Evolutionary conservation across 129 eudicot genomes (phyloP).

Genomic region (Calendula officinalis): DNA sequence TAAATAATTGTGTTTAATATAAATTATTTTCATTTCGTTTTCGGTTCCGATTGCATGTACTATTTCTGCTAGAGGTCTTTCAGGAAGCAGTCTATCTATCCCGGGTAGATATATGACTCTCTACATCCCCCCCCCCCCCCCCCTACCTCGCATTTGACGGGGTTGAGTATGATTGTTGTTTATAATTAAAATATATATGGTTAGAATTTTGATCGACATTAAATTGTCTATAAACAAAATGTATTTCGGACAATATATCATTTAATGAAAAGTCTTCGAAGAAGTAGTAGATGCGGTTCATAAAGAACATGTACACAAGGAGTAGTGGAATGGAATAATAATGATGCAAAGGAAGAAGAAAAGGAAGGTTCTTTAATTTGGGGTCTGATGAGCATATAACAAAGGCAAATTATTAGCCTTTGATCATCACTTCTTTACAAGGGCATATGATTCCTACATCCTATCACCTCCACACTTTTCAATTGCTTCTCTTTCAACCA

Average conservation of each 20-base stretch:
- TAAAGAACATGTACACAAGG: not conserved
- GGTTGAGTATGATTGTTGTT: too few species aligned
- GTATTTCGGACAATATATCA: not conserved
- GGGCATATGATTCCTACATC: conserved; percentile 42
- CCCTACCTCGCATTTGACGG: too few species aligned
- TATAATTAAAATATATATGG: too few species aligned
- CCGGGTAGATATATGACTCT: too few species aligned
- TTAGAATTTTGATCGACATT: not conserved
- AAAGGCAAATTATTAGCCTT: conserved; percentile 27
- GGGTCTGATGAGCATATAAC: conserved; percentile 31
- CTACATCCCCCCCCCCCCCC: too few species aligned
- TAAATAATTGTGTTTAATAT: too few species aligned
- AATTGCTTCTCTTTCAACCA: conserved; percentile 20
- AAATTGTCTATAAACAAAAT: not conserved
- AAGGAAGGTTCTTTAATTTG: conserved; percentile 33
- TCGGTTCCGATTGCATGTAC: too few species aligned
- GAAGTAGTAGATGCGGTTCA: conserved; percentile 8
- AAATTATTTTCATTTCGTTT: too few species aligned
- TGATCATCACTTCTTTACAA: conserved; percentile 36
- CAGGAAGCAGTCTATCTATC: too few species aligned
- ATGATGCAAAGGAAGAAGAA: conserved; percentile 25
- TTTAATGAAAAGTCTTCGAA: not conserved
- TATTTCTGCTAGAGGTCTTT: too few species aligned
- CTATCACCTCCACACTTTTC: conserved; percentile 22
- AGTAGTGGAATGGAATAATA: conserved; percentile 31